Conservation (phyloP, 1,284 basidiomycete genomes). For the Fomitopsis palustris region DNA sequence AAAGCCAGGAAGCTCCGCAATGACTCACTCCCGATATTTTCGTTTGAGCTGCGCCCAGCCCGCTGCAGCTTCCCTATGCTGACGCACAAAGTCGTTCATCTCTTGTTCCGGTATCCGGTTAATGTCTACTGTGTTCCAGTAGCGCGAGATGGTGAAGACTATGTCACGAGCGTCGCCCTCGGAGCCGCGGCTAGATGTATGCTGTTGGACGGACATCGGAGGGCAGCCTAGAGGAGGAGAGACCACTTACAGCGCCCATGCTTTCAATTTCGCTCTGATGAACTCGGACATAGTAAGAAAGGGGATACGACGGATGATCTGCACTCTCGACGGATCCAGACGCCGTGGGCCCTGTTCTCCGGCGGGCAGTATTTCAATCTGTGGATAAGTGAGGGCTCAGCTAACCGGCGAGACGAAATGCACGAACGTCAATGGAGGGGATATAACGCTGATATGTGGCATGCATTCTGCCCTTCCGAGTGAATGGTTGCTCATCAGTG, state of each 20-base stretch:
- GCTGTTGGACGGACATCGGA: slow-evolving; percentile 4
- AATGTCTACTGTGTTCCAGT: slow-evolving; percentile 75
- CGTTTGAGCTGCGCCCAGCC: slow-evolving; percentile 68
- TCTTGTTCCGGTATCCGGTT: slow-evolving; percentile 78
- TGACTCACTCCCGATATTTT: slow-evolving; percentile 54
- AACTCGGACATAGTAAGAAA: slow-evolving; percentile 79
- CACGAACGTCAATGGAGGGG: slow-evolving; percentile 33
- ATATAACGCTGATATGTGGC: slow-evolving; percentile 35
- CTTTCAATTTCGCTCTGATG: slow-evolving; percentile 72
- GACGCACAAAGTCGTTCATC: slow-evolving; percentile 67
- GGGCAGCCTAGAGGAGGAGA: slow-evolving; percentile 14
- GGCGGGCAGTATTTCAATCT: slow-evolving; percentile 80
- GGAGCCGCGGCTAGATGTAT: slow-evolving; percentile 47
- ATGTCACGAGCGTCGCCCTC: slow-evolving; percentile 74
- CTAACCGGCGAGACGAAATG: background rate
- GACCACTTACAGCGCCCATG: slow-evolving; percentile 66
- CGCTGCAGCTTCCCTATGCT: slow-evolving; percentile 50
- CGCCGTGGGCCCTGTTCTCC: slow-evolving; percentile 75
- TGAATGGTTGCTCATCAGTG: slow-evolving; percentile 6
- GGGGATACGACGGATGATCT: slow-evolving; percentile 62
- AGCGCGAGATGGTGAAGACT: slow-evolving; percentile 57
- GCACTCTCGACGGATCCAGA: slow-evolving; percentile 61
- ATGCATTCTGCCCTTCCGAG: slow-evolving; percentile 28
- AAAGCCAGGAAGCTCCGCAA: background rate
- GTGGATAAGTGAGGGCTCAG: background rate